Evolutionary conservation across 257 asterid genomes (phyloP).

Genomic region (Solanum virginianum): DNA sequence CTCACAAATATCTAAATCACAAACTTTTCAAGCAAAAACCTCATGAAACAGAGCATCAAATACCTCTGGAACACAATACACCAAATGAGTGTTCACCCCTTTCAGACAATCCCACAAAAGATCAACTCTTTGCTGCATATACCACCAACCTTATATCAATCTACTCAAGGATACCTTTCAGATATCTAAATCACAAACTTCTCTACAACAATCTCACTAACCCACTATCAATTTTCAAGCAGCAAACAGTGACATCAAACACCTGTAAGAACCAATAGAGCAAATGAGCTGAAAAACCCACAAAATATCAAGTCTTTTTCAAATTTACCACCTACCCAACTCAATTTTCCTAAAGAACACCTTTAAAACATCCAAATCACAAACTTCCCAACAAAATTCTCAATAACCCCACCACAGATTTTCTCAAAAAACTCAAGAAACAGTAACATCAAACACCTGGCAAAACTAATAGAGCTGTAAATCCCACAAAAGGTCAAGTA

Average conservation of each 20-base stretch:
- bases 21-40: not conserved
- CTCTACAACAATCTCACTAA: not conserved
- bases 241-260: not conserved
- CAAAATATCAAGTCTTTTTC: slow-evolving; percentile 11
- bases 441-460: not conserved
- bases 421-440: not conserved
- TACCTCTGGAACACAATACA: not conserved
- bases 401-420: slow-evolving; percentile 6
- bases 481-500: slow-evolving; percentile 1
- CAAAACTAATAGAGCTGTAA: not conserved
- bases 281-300: not conserved
- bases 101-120: not conserved
- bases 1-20: slow-evolving; percentile 5
- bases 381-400: slow-evolving; percentile 1
- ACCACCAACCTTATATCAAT: slow-evolving; percentile 10
- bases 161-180: not conserved
- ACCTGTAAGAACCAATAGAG: not conserved
- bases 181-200: slow-evolving; percentile 3
- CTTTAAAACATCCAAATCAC: not conserved
- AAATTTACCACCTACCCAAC: slow-evolving; percentile 7
- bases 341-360: slow-evolving; percentile 3
- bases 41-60: not conserved
- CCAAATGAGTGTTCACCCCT: not conserved
- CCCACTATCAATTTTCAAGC: not conserved
- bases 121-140: slow-evolving; percentile 18